Evolutionary conservation across 768 basidiomycete genomes (phyloP), one percentile per base, ranked within the genome.

Genomic region (Coprinellus aureogranulatus): DNA sequence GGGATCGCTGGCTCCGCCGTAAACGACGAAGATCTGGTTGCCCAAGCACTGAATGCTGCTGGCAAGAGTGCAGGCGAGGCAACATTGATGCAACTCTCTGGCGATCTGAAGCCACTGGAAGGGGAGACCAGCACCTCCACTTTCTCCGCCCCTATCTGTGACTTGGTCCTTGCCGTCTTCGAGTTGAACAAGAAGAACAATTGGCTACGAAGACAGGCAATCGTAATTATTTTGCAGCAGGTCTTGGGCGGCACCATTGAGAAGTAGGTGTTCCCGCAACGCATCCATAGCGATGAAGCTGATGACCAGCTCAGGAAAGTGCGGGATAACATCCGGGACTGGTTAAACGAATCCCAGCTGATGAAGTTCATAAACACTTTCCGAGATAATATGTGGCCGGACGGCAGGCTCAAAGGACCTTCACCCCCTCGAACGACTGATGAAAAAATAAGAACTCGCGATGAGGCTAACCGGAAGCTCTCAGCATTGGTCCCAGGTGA

Each of bases 151-250:
- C 95, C 97, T 0, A 97, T 98, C 39, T 96, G 94, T 64, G 95
- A 99, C 66, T 75, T 99, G 26, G 80, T 98, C 46, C 80, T 98
- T 53, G 92, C 95, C 12, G 80, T 98, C 10, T 98, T 99, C 64
- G 95, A 97, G 70, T 82, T 98, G 18, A 87, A 97, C 73, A 94
- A 92, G 79, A 88, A 92, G 71, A 94, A 95, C 65, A 97, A 96
- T 64, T 99, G 97, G 97, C 77, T 98, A 26, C 81, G 96, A 53
- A 79, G 92, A 20, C 97, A 98, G 68, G 95, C 97, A 2, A 93
- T 97, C 63, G 90, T 98, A 14, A 92, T 98, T 52, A 94, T 98
- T 58, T 74, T 98, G 51, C 97, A 98, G 68, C 96, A 98, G 67
- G 87, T 98, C 3, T 79, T 99, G 2, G 96, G 95, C 11, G 91